phyloP scores from a whole-genome alignment of 345 rosid genomes.

The Eucalyptus regnans region DNA sequence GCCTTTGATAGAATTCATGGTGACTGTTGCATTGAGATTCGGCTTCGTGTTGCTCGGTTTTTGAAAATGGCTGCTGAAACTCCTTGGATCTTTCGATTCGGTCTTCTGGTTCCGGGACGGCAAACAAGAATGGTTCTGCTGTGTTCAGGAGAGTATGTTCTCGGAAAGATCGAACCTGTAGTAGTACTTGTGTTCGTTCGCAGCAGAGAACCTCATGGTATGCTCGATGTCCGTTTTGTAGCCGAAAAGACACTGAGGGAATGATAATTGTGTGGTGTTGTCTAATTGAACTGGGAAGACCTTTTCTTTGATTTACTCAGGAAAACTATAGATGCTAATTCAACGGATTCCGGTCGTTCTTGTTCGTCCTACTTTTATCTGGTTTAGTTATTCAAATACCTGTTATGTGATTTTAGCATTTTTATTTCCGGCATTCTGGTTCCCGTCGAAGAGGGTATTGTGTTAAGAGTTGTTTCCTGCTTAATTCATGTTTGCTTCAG shows the following conservation, averaged over 20 bases:
- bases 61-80: neutral
- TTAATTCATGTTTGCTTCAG: neutral
- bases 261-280: neutral
- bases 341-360: neutral
- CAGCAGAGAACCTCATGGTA: neutral
- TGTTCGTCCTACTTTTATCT: neutral
- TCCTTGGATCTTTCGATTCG: neutral
- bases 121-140: neutral
- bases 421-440: neutral
- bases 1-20: neutral
- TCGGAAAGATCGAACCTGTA: neutral
- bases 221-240: neutral
- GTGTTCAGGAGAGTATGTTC: neutral
- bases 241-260: neutral
- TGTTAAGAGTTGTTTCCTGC: neutral
- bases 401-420: neutral
- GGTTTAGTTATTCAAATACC: neutral
- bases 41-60: neutral
- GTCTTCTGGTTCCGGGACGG: neutral
- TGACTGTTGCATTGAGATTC: neutral
- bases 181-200: fast-evolving
- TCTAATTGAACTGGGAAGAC: neutral
- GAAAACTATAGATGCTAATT: neutral
- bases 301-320: neutral
- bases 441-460: neutral